Base-by-base conservation (phyloP, 75 land plant species). In the Azolla pinnata region DNA sequence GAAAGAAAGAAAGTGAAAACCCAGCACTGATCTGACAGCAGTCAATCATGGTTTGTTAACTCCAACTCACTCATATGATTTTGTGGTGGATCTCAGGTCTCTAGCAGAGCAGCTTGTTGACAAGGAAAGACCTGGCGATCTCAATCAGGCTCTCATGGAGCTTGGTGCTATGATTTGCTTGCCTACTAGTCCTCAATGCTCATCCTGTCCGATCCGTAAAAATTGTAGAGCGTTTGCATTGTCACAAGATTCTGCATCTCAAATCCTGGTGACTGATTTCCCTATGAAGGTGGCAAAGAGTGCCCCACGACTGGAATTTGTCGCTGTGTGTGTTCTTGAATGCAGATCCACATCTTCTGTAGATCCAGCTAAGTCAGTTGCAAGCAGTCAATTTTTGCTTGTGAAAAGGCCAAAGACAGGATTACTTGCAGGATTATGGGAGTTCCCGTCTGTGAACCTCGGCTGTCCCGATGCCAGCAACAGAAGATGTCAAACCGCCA, bases 71-170 rank as follows among this genome's bases (percentile, higher is more conserved):
- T n/a, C n/a, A n/a, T n/a, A n/a, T n/a, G n/a, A n/a, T n/a, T n/a
- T n/a, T n/a, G n/a, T n/a, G n/a, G n/a, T n/a, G n/a, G n/a, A n/a
- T n/a, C n/a, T n/a, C 73, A 93, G 98, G 98, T 67, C 73, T 34
- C 55, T 89, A 31, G 87, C 98, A 35, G 77, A 70, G 42, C 81
- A 85, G 64, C 61, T 93, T 28, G 98, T 93, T 57, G 90, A 89
- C 63, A 69, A 69, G 34, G 56, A 27, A 19, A 75, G 81, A 60
- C 90, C 98, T 53, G 98, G 98, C 48, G 96, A 89, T 63, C 73
- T 93, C 57, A 93, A 93, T 54, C 98, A 93, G 45, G 87, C 96
- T 33, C 70, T 93, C 12, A 93, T 93, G 98, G 98, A 93, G 69
- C 83, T 93, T 19, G 98, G 98, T 49, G 87, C 98, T 54, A 81